These are phyloP conservation scores for Leptographium lundbergii DNA, from an alignment of 2,329 filamentous ascomycete species.

Conservation along the genomic window DNA sequence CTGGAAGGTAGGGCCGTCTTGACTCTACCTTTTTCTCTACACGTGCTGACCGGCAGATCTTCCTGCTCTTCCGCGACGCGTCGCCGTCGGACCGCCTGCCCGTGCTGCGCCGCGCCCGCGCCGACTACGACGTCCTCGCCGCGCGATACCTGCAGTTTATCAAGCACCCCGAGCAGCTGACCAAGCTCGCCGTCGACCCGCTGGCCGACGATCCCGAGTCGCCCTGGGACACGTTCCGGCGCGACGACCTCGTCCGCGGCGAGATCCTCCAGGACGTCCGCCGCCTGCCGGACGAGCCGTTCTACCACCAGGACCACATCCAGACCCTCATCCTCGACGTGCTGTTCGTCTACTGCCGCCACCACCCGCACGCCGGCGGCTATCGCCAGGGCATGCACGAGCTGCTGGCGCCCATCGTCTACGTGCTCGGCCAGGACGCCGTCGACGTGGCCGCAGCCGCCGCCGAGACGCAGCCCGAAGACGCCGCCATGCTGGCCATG, in stretches of 20 bases:
- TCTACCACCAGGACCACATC: conserved; percentile 69
- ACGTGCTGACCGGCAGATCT: conserved; percentile 44
- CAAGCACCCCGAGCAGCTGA: conserved; percentile 69
- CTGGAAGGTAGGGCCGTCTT: conserved; percentile 58
- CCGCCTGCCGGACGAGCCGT: conserved; percentile 79
- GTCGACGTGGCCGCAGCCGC: conserved; percentile 31
- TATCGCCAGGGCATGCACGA: conserved; percentile 99
- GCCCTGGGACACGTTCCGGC: conserved; percentile 76
- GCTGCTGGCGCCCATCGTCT: conserved; percentile 76
- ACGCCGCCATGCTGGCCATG: conserved; percentile 47
- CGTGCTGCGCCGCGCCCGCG: conserved; percentile 54
- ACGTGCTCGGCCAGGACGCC: conserved; percentile 73
- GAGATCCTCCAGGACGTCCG: conserved; percentile 95
- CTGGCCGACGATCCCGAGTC: conserved; percentile 74
- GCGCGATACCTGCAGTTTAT: conserved; percentile 71
- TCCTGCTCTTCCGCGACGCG: conserved; percentile 63
- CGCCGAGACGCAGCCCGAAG: conserved; percentile 17
- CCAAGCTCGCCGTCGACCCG: conserved; percentile 61
- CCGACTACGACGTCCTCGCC: conserved; percentile 59
- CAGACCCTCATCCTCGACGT: conserved; percentile 79
- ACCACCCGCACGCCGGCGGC: conserved; percentile 71
- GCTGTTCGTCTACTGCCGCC: conserved; percentile 88
- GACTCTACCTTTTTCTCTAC: too few relatives aligned
- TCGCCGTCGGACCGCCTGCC: conserved; percentile 55
- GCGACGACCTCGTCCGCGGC: conserved; percentile 69